These are phyloP conservation scores for Kickxella alabastrina DNA, from an alignment of 192 early-diverging fungal species.

Conservation along the genomic window DNA sequence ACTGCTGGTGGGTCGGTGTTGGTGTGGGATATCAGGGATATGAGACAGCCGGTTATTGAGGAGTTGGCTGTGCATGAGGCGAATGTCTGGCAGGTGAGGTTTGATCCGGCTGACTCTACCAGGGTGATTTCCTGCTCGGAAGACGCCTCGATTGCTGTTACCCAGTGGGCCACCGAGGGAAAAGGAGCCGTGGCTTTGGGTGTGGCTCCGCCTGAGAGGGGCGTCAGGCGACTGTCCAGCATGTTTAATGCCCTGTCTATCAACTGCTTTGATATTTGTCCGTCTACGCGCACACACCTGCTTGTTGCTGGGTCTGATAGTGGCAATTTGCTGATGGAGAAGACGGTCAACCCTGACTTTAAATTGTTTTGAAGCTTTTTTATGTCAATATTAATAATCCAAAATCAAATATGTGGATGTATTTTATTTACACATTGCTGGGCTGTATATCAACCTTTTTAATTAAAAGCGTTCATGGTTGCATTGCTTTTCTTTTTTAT, in stretches of 20 bases:
- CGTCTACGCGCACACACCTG: conserved; percentile 26
- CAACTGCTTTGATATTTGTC: conserved; percentile 48
- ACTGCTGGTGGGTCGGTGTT: conserved; percentile 31
- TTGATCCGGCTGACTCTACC: conserved; percentile 30
- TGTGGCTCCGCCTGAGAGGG: background rate
- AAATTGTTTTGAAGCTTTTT: background rate
- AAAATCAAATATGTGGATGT: too few species aligned
- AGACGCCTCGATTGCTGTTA: conserved; percentile 42
- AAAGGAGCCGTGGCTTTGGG: background rate
- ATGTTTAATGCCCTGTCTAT: conserved; percentile 46
- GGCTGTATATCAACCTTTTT: too few species aligned
- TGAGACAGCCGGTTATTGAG: conserved; percentile 24
- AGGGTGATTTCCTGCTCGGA: conserved; percentile 51
- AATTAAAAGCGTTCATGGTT: too few species aligned
- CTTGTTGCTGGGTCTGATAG: conserved; percentile 51
- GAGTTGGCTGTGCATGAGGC: conserved; percentile 34
- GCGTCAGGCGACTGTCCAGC: conserved; percentile 21
- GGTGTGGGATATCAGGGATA: conserved; percentile 48
- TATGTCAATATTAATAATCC: too few species aligned
- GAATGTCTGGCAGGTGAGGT: conserved; percentile 42
- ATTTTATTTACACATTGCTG: too few species aligned
- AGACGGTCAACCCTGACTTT: background rate
- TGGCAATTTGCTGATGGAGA: conserved; percentile 46
- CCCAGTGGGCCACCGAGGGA: conserved; percentile 21
- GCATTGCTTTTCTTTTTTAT: too few species aligned